phyloP scores from a whole-genome alignment of 148 eudicot species.

The Persicaria tinctoria region DNA sequence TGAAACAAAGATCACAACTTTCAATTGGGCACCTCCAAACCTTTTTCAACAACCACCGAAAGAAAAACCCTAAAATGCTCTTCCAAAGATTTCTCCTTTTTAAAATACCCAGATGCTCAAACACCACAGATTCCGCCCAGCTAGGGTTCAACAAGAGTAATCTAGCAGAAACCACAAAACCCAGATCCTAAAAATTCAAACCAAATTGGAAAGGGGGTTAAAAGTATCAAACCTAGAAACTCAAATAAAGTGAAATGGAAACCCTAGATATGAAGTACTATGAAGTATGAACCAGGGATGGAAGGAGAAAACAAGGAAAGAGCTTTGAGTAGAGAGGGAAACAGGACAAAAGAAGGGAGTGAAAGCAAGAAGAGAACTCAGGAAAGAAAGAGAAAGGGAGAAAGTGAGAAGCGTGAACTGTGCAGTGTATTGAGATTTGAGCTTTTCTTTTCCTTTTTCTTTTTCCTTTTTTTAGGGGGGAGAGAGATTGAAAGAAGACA shows the following conservation, averaged over 20 bases:
- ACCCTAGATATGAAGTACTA: constrained; percentile 37
- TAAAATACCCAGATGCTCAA: constrained; percentile 23
- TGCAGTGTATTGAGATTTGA: constrained; percentile 10
- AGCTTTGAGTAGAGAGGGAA: constrained; percentile 13
- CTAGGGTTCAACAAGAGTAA: constrained; percentile 15
- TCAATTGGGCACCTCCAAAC: constrained; percentile 4
- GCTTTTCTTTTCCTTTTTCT: constrained; percentile 9
- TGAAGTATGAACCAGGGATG: constrained; percentile 17
- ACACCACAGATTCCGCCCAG: constrained; percentile 9
- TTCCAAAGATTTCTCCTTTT: constrained; percentile 1
- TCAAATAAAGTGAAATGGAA: constrained; percentile 12
- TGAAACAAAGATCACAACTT: constrained; percentile 12
- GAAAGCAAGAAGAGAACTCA: constrained; percentile 11
- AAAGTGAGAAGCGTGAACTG: constrained; percentile 15
- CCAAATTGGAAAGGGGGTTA: constrained; percentile 1
- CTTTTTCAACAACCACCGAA: neutral
- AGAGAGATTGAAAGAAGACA: neutral
- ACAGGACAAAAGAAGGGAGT: constrained; percentile 18
- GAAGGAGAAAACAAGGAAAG: neutral
- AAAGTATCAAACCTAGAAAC: constrained; percentile 4
- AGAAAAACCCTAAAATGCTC: constrained; percentile 10
- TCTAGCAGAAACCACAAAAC: constrained; percentile 9
- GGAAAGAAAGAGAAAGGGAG: constrained; percentile 9
- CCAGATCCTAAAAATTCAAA: constrained; percentile 29
- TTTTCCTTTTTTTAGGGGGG: neutral